Evolutionary conservation across 2,329 filamentous ascomycete species (phyloP).

Genomic region (Rhytidhysteron rufulum): DNA sequence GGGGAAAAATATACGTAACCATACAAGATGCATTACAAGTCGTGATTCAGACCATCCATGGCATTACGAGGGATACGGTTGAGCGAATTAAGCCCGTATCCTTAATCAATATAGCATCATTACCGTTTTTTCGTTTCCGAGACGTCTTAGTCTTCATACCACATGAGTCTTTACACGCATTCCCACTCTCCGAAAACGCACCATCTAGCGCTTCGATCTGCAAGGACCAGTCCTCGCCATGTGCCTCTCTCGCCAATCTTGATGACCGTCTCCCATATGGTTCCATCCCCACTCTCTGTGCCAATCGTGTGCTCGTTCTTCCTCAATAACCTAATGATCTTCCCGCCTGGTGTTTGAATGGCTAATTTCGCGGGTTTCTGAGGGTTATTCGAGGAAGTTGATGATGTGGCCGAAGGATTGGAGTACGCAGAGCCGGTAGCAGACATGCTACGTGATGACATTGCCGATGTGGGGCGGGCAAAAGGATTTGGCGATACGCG

Average conservation of each 20-base stretch:
- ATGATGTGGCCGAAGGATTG: constrained; percentile 61
- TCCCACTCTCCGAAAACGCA: constrained; percentile 91
- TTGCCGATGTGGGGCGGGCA: constrained; percentile 53
- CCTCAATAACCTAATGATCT: constrained; percentile 83
- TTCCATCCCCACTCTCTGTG: constrained; percentile 64
- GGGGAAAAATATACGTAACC: too few species aligned
- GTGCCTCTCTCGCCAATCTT: constrained; percentile 79
- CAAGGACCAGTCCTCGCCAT: constrained; percentile 78
- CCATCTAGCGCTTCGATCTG: constrained; percentile 80
- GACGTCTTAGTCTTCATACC: too few species aligned
- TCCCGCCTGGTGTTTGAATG: constrained; percentile 89
- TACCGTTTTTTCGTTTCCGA: too few species aligned
- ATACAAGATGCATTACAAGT: too few species aligned
- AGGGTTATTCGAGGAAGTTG: constrained; percentile 51
- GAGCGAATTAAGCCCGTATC: too few species aligned
- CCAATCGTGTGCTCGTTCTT: constrained; percentile 65
- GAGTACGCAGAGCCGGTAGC: constrained; percentile 51
- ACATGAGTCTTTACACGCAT: constrained; percentile 45
- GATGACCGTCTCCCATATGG: constrained; percentile 84
- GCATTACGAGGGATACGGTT: too few species aligned
- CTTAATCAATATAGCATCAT: too few species aligned
- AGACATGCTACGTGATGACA: constrained; percentile 58
- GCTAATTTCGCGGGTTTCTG: constrained; percentile 90
- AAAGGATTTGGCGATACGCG: constrained; percentile 51
- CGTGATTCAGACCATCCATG: too few species aligned